A percentile compares a stretch with the other conserved stretches of the same genome.
These are phyloP conservation scores for Haplosporangium sp. DNA, from an alignment of 371 early-diverging fungal species.

Conservation along the genomic window DNA sequence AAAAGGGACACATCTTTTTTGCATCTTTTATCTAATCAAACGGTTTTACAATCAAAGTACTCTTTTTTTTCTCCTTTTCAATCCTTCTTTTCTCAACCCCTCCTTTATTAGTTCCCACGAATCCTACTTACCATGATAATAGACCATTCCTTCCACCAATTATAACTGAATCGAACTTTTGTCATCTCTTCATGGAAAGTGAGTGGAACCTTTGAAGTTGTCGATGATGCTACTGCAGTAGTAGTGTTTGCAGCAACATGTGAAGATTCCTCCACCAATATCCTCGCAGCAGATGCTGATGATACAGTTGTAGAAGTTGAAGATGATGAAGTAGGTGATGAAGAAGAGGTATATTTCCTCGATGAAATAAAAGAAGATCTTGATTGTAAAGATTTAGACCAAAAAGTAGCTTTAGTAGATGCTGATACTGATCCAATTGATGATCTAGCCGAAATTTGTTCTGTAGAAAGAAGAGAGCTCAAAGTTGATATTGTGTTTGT, in stretches of 20 bases:
- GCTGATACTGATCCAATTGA: slow-evolving; percentile 3
- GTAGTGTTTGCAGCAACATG: not conserved
- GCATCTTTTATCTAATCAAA: not conserved
- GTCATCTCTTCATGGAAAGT: slow-evolving; percentile 52
- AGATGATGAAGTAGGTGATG: slow-evolving; percentile 10
- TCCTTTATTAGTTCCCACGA: not conserved
- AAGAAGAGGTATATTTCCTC: slow-evolving; percentile 20
- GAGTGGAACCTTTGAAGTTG: slow-evolving; percentile 12
- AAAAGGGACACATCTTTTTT: not conserved
- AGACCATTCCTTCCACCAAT: slow-evolving; percentile 67
- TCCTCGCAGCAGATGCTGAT: slow-evolving; percentile 14
- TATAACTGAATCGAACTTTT: slow-evolving; percentile 50
- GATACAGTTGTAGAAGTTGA: slow-evolving; percentile 19
- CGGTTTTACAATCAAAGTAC: too few species aligned
- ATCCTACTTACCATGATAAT: slow-evolving; percentile 56
- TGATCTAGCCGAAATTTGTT: slow-evolving; percentile 13
- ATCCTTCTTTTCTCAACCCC: not conserved
- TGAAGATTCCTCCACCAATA: slow-evolving; percentile 23
- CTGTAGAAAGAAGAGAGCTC: not conserved
- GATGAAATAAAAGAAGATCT: slow-evolving; percentile 7
- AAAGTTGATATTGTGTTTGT: not conserved
- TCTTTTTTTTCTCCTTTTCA: too few species aligned
- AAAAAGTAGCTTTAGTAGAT: not conserved
- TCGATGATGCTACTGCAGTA: not conserved
- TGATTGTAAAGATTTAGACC: not conserved